Evolutionary conservation across 148 eudicot species (phyloP).

Genomic region (Mesembryanthemum crystallinum): DNA sequence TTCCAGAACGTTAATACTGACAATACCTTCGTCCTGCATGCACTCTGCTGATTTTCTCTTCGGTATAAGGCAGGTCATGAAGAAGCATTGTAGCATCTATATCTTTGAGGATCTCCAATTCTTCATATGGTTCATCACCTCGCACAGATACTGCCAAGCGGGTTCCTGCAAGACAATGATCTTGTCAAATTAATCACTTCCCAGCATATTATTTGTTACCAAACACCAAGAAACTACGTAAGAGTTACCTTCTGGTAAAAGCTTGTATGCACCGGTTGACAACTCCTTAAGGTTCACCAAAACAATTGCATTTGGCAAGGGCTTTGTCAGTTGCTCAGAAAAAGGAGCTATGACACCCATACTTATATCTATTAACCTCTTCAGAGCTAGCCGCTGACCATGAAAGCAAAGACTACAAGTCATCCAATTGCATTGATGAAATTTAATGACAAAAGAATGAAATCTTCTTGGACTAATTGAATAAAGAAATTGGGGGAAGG

Average conservation of each 20-base stretch:
- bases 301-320: conserved; percentile 86
- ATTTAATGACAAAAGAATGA: neutral
- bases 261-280: conserved; percentile 78
- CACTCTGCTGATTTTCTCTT: conserved; percentile 79
- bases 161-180: conserved; percentile 50
- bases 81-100: conserved; percentile 67
- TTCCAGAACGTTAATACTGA: neutral
- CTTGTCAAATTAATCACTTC: neutral
- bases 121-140: conserved; percentile 84
- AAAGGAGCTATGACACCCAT: conserved; percentile 91
- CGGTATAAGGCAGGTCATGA: conserved; percentile 56
- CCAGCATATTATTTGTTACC: neutral
- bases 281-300: conserved; percentile 79
- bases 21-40: conserved; percentile 86
- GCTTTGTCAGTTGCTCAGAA: conserved; percentile 88
- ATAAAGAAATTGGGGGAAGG: neutral
- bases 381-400: conserved; percentile 85
- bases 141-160: conserved; percentile 88
- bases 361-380: conserved; percentile 83
- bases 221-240: neutral
- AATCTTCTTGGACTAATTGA: conserved; percentile 2
- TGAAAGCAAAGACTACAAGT: conserved; percentile 12
- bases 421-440: too few species aligned
- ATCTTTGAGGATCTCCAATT: conserved; percentile 65
- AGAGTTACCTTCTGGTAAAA: conserved; percentile 85